These are phyloP conservation scores for Inga laurina DNA, from an alignment of 306 rosid genomes.

Conservation along the genomic window DNA sequence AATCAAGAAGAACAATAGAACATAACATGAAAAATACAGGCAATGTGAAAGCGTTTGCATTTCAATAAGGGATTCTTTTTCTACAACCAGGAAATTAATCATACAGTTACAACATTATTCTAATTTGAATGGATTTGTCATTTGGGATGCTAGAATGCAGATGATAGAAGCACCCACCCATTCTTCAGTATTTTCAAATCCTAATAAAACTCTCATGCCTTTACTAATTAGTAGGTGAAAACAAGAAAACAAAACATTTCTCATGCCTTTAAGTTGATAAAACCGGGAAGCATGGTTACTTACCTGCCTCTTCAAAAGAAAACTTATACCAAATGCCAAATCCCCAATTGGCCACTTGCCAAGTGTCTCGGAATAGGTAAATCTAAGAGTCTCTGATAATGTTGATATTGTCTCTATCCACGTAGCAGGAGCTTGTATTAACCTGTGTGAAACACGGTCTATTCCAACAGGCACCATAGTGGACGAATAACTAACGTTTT, in stretches of 20 bases:
- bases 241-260: background rate
- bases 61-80: background rate
- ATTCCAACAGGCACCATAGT: constrained; percentile 36
- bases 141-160: background rate
- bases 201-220: background rate
- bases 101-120: background rate
- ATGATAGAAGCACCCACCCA: background rate
- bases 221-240: background rate
- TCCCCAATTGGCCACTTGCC: constrained; percentile 99
- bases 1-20: background rate
- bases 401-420: constrained; percentile 95
- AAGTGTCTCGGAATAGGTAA: constrained; percentile 95
- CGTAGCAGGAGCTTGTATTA: constrained; percentile 42
- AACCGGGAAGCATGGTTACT: constrained; percentile 6
- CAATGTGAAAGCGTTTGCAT: background rate
- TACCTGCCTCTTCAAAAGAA: constrained; percentile 96
- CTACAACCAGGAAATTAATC: background rate
- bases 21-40: background rate
- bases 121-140: background rate
- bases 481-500: constrained; percentile 35
- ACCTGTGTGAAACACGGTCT: constrained; percentile 10
- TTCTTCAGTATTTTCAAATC: background rate
- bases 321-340: constrained; percentile 92
- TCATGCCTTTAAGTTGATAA: background rate
- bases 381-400: constrained; percentile 88